Evolutionary conservation across 2,329 filamentous ascomycete species (phyloP).

Genomic region (Aspergillus brunneoviolaceus): DNA sequence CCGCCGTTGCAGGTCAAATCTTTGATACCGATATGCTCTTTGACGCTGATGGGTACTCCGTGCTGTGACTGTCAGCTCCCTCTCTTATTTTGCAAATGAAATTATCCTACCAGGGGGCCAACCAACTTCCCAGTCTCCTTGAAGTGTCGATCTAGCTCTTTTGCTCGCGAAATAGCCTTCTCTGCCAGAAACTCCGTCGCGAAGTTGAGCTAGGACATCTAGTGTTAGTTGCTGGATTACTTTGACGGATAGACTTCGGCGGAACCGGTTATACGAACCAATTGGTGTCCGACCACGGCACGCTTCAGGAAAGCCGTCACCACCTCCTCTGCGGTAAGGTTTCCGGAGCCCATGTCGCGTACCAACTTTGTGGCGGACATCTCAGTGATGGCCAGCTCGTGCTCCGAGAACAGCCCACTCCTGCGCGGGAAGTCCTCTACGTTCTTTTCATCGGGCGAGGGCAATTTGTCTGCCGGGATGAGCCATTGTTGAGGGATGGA

Average conservation of each 20-base stretch:
- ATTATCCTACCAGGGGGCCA: conserved; percentile 43
- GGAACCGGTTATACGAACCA: conserved; percentile 21
- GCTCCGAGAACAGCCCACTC: conserved; percentile 49
- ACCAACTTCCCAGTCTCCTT: conserved; percentile 44
- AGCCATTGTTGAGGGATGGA: conserved; percentile 41
- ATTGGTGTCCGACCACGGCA: conserved; percentile 34
- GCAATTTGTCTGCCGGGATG: conserved; percentile 27
- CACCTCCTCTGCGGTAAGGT: conserved; percentile 32
- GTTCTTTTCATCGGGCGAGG: conserved; percentile 28
- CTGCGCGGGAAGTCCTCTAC: conserved; percentile 35
- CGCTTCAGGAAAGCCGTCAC: conserved; percentile 36
- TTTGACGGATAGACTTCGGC: not conserved
- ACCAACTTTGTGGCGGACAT: conserved; percentile 33
- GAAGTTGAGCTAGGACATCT: conserved; percentile 31
- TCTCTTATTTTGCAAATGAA: not conserved
- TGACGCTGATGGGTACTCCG: conserved; percentile 58
- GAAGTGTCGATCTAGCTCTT: conserved; percentile 33
- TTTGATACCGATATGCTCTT: conserved; percentile 62
- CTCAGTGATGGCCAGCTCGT: conserved; percentile 56
- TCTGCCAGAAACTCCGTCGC: conserved; percentile 41
- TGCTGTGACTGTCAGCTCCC: conserved; percentile 31
- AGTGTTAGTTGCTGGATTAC: not conserved
- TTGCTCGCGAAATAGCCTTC: conserved; percentile 34
- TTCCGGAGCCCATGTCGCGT: conserved; percentile 26
- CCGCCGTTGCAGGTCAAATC: conserved; percentile 42